Percentiles rank a stretch among this genome's conserved stretches.
These are phyloP conservation scores for Claviceps spartinae DNA, from an alignment of 2,329 filamentous ascomycete genomes.

Conservation along the genomic window DNA sequence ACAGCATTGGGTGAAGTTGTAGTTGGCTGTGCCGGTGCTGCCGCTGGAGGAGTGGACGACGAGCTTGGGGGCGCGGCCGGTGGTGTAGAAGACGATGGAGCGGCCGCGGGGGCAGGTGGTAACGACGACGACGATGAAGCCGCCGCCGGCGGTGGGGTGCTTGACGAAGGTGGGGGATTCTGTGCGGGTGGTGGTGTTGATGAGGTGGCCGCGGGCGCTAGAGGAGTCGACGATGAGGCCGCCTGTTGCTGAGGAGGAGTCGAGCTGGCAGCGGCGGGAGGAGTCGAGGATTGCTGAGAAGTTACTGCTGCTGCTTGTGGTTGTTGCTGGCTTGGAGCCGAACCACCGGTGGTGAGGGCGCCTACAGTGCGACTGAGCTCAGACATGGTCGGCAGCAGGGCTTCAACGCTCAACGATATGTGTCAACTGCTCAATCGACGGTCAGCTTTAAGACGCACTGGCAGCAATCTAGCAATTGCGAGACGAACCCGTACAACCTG, in stretches of 20 bases:
- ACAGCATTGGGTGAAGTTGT: constrained; percentile 4
- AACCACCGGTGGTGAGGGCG: constrained; percentile 14
- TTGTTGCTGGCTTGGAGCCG: not conserved
- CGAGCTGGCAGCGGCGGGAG: not conserved
- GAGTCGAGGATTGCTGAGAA: not conserved
- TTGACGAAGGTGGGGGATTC: not conserved
- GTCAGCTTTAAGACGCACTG: too few species aligned
- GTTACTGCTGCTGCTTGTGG: not conserved
- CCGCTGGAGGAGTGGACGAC: not conserved
- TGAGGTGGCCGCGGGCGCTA: not conserved
- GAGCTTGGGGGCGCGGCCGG: not conserved
- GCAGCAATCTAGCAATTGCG: too few species aligned
- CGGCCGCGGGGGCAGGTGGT: not conserved
- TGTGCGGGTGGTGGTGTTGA: not conserved
- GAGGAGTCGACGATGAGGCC: not conserved
- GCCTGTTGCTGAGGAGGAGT: not conserved
- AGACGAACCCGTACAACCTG: too few species aligned
- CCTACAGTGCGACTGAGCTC: not conserved
- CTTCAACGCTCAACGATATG: constrained; percentile 1
- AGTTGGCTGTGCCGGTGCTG: constrained; percentile 4
- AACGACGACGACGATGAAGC: not conserved
- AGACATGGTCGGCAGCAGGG: constrained; percentile 4
- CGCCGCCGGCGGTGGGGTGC: not conserved
- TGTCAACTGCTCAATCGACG: constrained; percentile 19
- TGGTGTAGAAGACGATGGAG: not conserved